Evolutionary conservation across 2,329 filamentous ascomycete genomes (phyloP).

Genomic region (Volutella citrinella): DNA sequence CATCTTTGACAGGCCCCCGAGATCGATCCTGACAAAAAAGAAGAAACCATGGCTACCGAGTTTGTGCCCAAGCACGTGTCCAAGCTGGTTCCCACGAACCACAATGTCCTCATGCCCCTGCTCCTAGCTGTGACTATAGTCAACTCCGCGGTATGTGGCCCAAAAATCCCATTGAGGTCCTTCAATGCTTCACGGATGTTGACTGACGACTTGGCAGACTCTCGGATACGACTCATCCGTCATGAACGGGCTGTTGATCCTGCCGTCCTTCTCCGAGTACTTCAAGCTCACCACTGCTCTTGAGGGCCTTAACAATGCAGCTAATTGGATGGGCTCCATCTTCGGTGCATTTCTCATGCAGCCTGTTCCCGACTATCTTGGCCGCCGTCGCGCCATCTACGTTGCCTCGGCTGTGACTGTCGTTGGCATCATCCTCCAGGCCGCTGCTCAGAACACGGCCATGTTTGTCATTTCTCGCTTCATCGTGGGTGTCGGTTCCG

Average conservation of each 20-base stretch:
- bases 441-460: slow-evolving; percentile 46
- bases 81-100: slow-evolving; percentile 6
- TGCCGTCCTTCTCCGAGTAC: slow-evolving; percentile 54
- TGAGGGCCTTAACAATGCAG: slow-evolving; percentile 52
- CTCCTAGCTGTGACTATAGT: slow-evolving; percentile 9
- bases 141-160: slow-evolving; percentile 12
- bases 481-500: no score
- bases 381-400: slow-evolving; percentile 22
- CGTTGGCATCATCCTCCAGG: slow-evolving; percentile 44
- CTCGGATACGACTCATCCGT: slow-evolving; percentile 47
- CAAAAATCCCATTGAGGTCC: neutral
- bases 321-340: slow-evolving; percentile 51
- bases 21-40: no score
- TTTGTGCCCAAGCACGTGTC: slow-evolving; percentile 12
- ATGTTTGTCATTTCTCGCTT: slow-evolving; percentile 53
- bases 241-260: slow-evolving; percentile 55
- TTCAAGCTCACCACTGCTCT: slow-evolving; percentile 52
- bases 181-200: no score
- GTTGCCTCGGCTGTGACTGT: slow-evolving; percentile 37
- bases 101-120: slow-evolving; percentile 6
- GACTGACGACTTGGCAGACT: slow-evolving; percentile 4
- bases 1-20: no score
- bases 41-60: no score
- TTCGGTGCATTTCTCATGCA: slow-evolving; percentile 43
- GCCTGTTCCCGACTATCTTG: slow-evolving; percentile 30